Percentiles rank a stretch among this genome's conserved stretches.
phyloP scores from a whole-genome alignment of 345 rosid genomes.

The Citrus maxima region DNA sequence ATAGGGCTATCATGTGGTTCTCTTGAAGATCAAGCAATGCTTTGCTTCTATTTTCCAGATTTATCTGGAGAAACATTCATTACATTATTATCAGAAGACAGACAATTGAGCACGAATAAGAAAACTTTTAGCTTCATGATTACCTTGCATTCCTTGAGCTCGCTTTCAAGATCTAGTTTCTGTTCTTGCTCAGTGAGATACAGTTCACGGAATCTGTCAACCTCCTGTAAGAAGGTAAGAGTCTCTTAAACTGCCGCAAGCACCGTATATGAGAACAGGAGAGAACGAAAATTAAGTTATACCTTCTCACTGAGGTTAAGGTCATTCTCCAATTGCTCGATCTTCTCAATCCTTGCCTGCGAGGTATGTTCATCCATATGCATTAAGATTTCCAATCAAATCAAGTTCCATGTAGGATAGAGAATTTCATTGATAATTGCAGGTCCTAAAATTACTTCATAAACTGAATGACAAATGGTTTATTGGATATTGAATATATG shows the following conservation, averaged over 20 bases:
- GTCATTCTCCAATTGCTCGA: conserved; percentile 77
- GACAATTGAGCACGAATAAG: background rate
- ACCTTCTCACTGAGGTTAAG: conserved; percentile 60
- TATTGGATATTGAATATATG: background rate
- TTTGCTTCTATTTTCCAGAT: conserved; percentile 50
- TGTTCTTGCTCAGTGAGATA: conserved; percentile 69
- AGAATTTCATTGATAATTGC: background rate
- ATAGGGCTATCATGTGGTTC: conserved; percentile 36
- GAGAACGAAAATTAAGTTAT: conserved; percentile 13
- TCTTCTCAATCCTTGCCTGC: conserved; percentile 70
- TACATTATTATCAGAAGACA: conserved; percentile 10
- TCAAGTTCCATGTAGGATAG: background rate
- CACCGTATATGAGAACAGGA: background rate
- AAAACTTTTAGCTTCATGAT: background rate
- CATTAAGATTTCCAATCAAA: conserved; percentile 6
- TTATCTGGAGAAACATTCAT: conserved; percentile 40
- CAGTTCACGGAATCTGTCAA: conserved; percentile 54
- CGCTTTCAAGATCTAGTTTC: conserved; percentile 56
- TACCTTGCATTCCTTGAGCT: conserved; percentile 75
- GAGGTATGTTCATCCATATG: background rate
- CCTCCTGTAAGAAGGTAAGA: conserved; percentile 52
- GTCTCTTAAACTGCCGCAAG: background rate
- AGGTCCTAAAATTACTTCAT: background rate
- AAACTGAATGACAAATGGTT: background rate
- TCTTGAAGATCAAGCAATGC: conserved; percentile 64